A percentile compares a stretch with the other conserved stretches of the same genome.
Evolutionary conservation across 768 basidiomycete species (phyloP).

Genomic region (Gymnopilus dilepis): DNA sequence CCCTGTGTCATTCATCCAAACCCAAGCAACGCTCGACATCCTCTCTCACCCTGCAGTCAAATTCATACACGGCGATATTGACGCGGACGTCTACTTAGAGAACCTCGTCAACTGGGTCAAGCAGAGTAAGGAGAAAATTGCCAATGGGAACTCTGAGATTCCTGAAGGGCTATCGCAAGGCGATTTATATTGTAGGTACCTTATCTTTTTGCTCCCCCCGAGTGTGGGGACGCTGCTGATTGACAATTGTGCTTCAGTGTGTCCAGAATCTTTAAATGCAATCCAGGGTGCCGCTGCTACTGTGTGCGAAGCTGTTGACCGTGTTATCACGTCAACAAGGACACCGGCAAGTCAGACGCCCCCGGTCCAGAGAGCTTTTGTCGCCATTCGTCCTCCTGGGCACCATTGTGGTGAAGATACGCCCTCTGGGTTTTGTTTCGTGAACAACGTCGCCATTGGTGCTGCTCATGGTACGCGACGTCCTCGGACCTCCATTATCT

Average conservation of each 20-base stretch:
- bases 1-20: slow-evolving; percentile 55
- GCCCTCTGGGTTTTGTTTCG: slow-evolving; percentile 93
- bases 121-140: slow-evolving; percentile 67
- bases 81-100: slow-evolving; percentile 69
- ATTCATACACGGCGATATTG: slow-evolving; percentile 74
- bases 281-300: slow-evolving; percentile 84
- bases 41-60: slow-evolving; percentile 68
- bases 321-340: slow-evolving; percentile 44
- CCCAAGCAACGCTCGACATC: slow-evolving; percentile 58
- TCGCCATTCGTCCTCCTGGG: slow-evolving; percentile 87
- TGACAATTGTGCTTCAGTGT: slow-evolving; percentile 55
- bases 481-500: not conserved
- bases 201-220: not conserved
- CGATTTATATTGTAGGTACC: slow-evolving; percentile 77
- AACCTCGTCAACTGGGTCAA: slow-evolving; percentile 63
- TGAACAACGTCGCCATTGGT: slow-evolving; percentile 91
- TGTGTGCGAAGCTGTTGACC: slow-evolving; percentile 88
- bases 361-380: slow-evolving; percentile 63
- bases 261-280: slow-evolving; percentile 73
- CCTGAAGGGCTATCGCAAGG: slow-evolving; percentile 73
- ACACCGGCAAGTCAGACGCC: slow-evolving; percentile 4
- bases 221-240: not conserved
- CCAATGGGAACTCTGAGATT: slow-evolving; percentile 71
- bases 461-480: slow-evolving; percentile 82
- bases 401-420: slow-evolving; percentile 93